Base-by-base conservation (phyloP, 768 basidiomycete species). In the Agaricus sinodeliciosus region DNA sequence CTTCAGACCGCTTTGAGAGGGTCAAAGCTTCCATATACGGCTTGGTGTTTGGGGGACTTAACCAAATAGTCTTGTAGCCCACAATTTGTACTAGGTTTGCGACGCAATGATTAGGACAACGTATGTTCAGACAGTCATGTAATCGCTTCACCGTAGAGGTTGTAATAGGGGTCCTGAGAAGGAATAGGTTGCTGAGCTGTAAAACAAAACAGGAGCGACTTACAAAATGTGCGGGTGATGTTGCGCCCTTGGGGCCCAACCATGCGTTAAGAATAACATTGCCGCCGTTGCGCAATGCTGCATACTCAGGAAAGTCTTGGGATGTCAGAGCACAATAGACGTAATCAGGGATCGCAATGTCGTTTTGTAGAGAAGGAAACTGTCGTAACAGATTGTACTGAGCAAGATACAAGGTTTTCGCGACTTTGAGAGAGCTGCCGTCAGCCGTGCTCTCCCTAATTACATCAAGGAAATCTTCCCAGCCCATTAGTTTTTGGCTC, bases 201-300 rank as follows among this genome's bases (percentile, higher is more conserved):
- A 26, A 50, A 26, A 58, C 9, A 51, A 18, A 22, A 37, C 42
- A 31, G 59, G 51, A 44, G 41, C 51, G 19, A 61, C 66, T 25
- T 57, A 82, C 91, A 54, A 85, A 92, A 68, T 99, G 96, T 0
- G 95, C 91, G 2, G 94, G 95, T 8, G 90, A 91, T 9, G 86
- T 64, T 0, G 94, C 88, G 25, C 83, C 84, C 51, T 70, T 69
- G 0, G 90, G 90, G 0, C 93, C 93, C 5, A 94, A 62, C 93
- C 93, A 95, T 8, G 75, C 79, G 60, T 93, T 94, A 22, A 87
- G 67, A 7, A 87, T 72, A 9, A 86, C 72, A 46, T 79, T 74
- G 15, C 86, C 84, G 13, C 80, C 79, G 55, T 85, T 86, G 18
- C 62, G 59, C 1, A 90, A 92, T 1, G 87, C 80, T 13, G 59